Percentiles rank a stretch among this genome's conserved stretches.
Evolutionary conservation across 371 early-diverging fungal genomes (phyloP).

Genomic region (Quaeritorhiza haematococci): DNA sequence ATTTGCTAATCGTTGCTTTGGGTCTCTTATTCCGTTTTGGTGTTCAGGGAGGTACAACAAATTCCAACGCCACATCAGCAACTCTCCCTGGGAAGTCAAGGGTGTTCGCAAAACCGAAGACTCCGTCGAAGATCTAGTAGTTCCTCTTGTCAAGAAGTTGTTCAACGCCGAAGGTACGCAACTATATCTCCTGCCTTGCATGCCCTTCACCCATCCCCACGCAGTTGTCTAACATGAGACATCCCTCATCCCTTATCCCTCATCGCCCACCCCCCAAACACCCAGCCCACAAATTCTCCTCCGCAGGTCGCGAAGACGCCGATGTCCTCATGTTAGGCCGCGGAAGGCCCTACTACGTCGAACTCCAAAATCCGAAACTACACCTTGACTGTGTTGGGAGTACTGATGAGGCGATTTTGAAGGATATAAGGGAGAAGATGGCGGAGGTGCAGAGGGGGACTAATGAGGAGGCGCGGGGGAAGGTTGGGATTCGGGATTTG

Average conservation of each 20-base stretch:
- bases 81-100: constrained; percentile 80
- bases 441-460: constrained; percentile 48
- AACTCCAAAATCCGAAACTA: constrained; percentile 72
- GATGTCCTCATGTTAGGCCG: constrained; percentile 94
- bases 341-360: constrained; percentile 92
- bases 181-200: constrained; percentile 2
- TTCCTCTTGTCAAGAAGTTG: constrained; percentile 45
- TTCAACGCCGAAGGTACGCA: constrained; percentile 54
- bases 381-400: background rate
- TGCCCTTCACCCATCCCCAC: background rate
- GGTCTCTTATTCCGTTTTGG: constrained; percentile 6
- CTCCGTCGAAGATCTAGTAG: constrained; percentile 79
- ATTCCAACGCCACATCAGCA: constrained; percentile 73
- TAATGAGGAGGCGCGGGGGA: constrained; percentile 42
- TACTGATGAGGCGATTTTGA: constrained; percentile 12
- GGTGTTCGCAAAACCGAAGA: constrained; percentile 65
- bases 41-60: constrained; percentile 78
- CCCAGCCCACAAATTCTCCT: constrained; percentile 70
- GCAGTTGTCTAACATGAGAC: background rate
- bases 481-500: constrained; percentile 29
- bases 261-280: background rate
- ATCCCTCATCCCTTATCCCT: background rate
- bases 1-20: background rate
- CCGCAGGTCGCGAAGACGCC: constrained; percentile 94
- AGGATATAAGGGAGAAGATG: constrained; percentile 37